Conservation (phyloP, 2,329 filamentous ascomycete genomes). For the Microcyclospora pomicola region DNA sequence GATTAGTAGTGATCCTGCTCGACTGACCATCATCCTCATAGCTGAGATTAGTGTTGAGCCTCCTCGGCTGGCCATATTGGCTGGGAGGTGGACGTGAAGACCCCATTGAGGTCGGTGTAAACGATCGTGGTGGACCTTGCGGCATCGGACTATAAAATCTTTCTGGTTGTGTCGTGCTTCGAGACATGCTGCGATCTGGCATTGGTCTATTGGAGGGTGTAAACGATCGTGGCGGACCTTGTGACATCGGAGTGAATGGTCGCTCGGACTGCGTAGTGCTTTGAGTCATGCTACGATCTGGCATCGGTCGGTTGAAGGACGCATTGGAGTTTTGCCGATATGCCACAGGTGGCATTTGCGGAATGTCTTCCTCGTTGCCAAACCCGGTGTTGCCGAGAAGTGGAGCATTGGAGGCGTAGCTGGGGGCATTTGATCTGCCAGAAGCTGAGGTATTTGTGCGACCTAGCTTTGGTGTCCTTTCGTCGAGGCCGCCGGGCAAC, state of each 20-base stretch:
- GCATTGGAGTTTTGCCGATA: conserved; percentile 13
- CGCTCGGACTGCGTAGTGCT: conserved; percentile 5
- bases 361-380: conserved; percentile 8
- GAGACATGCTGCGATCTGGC: neutral
- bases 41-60: neutral
- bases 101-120: neutral
- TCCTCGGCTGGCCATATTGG: neutral
- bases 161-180: conserved; percentile 4
- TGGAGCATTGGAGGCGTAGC: conserved; percentile 50
- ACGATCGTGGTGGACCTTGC: neutral
- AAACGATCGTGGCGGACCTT: neutral
- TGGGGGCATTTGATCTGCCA: too few relatives aligned
- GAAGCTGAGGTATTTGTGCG: too few relatives aligned
- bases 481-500: conserved; percentile 34
- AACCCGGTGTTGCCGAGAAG: conserved; percentile 45
- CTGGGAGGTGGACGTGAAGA: neutral
- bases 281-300: conserved; percentile 6
- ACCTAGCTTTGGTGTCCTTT: too few relatives aligned
- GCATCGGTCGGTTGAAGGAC: conserved; percentile 12
- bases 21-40: neutral
- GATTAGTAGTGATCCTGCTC: neutral
- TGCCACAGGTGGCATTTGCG: conserved; percentile 11
- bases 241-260: conserved; percentile 6
- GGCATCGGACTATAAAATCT: neutral
- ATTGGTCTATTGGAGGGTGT: too few relatives aligned